Evolutionary conservation across 2,329 filamentous ascomycete species (phyloP), one percentile per base, ranked within the genome.

Genomic region (Fusarium aywerte): DNA sequence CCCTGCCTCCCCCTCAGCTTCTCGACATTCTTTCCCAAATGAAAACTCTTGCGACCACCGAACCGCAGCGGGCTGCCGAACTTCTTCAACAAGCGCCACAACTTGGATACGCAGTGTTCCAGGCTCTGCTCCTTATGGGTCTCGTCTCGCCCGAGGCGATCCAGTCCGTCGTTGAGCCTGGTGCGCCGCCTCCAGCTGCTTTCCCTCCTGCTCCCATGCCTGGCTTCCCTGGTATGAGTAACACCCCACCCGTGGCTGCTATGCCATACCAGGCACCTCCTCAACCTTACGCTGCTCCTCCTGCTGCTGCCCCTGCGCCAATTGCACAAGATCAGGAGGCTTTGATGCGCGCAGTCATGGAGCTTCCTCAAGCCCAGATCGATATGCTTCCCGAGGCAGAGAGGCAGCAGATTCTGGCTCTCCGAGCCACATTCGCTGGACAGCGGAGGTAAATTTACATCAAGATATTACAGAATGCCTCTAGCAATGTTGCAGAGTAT

Each of bases 21-120:
- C 91, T 98, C 71, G 95, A 97, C 70, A 94, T 97, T 58, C 87
- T 99, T 62, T 89, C 90, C 10, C 94, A 98, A 78, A 96, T 98
- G 92, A 98, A 98, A 80, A 87, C 89, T 4, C 84, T 98, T 13
- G 92, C 92, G n/a, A 87, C 89, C 49, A 87, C 85, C 23, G 93
- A 98, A 72, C 93, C 95, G 3, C 85, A 86, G 20, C 91, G 93
- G 75, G 94, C 94, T 5, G 93, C 90, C 0, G 92, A 97, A 75
- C 88, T 98, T 38, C 87, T 99, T 39, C 86, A 90, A 65, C 91
- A 95, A 80, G 93, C 94, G 2, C 96, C 96, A 0, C 96, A 99
- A 80, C 88, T 99, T 42, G 89, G 92, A 6, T 98, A 97, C 74
- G 96, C 96, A 58, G 91, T 98, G 69, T 98, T 98, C 81, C 95